These are phyloP conservation scores for Dioszegia aurantiaca DNA, from an alignment of 768 basidiomycete genomes.

Conservation along the genomic window DNA sequence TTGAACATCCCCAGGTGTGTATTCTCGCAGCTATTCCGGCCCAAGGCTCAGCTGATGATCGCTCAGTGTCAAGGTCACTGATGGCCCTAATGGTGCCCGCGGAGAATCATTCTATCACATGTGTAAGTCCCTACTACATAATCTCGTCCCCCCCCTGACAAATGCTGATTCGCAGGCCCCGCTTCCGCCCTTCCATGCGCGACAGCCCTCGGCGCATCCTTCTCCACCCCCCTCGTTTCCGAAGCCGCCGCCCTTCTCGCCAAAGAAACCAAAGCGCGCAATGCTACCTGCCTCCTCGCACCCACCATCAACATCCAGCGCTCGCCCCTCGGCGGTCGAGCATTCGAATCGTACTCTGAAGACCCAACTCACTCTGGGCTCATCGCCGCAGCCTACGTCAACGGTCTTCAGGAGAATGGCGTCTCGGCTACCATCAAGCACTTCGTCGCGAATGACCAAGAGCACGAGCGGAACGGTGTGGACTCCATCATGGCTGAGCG, in stretches of 20 bases:
- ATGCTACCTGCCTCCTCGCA: constrained; percentile 62
- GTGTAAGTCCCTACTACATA: constrained; percentile 28
- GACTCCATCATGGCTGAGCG: constrained; percentile 58
- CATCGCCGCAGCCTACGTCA: constrained; percentile 65
- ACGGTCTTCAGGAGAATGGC: constrained; percentile 65
- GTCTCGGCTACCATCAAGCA: constrained; percentile 73
- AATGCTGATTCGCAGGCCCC: constrained; percentile 52
- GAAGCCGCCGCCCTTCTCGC: constrained; percentile 63
- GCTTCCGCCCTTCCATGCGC: constrained; percentile 67
- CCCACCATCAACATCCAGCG: constrained; percentile 76
- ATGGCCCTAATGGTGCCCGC: constrained; percentile 71
- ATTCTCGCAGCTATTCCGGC: constrained; percentile 31
- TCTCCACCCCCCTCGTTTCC: constrained; percentile 62
- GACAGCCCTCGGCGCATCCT: constrained; percentile 69
- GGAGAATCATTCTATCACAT: constrained; percentile 54
- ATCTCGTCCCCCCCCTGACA: no score
- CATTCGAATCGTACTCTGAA: constrained; percentile 71
- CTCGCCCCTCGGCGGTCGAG: constrained; percentile 48
- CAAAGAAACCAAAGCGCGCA: constrained; percentile 65
- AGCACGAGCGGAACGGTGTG: constrained; percentile 59
- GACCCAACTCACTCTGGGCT: constrained; percentile 66
- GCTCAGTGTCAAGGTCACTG: constrained; percentile 64
- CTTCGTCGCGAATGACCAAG: constrained; percentile 68
- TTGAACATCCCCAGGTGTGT: constrained; percentile 59
- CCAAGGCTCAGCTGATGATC: constrained; percentile 52